These are phyloP conservation scores for Fusarium sp. DNA, from an alignment of 2,329 filamentous ascomycete species.

Conservation along the genomic window DNA sequence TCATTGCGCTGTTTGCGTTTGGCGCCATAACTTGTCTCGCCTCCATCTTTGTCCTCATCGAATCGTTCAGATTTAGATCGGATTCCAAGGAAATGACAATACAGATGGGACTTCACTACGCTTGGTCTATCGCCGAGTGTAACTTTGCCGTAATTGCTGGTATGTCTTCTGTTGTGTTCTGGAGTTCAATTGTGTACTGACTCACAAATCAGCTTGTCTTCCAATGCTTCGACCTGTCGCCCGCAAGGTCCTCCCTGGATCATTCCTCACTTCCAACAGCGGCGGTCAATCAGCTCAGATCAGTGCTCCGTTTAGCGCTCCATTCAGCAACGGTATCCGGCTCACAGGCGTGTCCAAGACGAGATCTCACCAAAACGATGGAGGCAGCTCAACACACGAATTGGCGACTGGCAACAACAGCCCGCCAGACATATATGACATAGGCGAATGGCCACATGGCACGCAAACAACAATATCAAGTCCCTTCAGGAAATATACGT, in stretches of 20 bases:
- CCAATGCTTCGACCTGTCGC: conserved; percentile 44
- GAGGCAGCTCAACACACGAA: conserved; percentile 39
- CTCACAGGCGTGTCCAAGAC: conserved; percentile 33
- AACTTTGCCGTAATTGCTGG: conserved; percentile 51
- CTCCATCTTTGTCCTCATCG: conserved; percentile 49
- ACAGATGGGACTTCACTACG: conserved; percentile 47
- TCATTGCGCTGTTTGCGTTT: conserved; percentile 51
- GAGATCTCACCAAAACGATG: conserved; percentile 25
- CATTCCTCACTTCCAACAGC: conserved; percentile 34
- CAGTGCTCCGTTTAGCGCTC: conserved; percentile 21
- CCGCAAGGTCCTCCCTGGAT: conserved; percentile 37
- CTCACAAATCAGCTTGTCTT: conserved; percentile 31
- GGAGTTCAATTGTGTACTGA: neutral
- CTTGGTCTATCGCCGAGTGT: conserved; percentile 52
- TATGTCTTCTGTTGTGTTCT: conserved; percentile 4
- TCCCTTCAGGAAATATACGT: conserved; percentile 38
- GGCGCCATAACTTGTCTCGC: conserved; percentile 50
- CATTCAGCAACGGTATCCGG: conserved; percentile 39
- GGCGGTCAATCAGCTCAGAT: conserved; percentile 28
- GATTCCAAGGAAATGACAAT: conserved; percentile 45
- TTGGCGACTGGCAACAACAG: neutral
- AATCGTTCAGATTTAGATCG: conserved; percentile 43
- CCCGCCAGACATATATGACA: conserved; percentile 29
- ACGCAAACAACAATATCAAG: conserved; percentile 35
- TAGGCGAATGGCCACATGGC: conserved; percentile 31